Conservation (phyloP, 495 filamentous ascomycete species). For the Talaromyces wortmannii region DNA sequence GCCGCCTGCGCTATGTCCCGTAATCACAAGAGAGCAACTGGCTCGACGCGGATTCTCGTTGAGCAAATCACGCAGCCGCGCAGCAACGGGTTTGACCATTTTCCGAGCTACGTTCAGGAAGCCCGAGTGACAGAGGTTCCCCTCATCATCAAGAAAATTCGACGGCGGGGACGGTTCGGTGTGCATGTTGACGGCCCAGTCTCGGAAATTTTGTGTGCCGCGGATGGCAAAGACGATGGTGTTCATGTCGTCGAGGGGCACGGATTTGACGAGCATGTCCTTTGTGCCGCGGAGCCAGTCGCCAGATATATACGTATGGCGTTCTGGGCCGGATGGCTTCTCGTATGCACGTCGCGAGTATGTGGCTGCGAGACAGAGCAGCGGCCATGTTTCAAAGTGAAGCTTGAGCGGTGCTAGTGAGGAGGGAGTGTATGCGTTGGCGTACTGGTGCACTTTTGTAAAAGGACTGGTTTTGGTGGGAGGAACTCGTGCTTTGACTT, state of each 20-base stretch:
- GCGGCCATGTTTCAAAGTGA: conserved; percentile 63
- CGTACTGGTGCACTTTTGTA: conserved; percentile 68
- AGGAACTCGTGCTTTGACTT: conserved; percentile 15
- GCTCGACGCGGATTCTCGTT: conserved; percentile 62
- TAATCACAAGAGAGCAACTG: conserved; percentile 67
- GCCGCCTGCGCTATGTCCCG: conserved; percentile 78
- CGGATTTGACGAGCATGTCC: conserved; percentile 74
- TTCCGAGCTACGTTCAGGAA: conserved; percentile 68
- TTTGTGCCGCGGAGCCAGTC: conserved; percentile 70
- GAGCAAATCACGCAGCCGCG: conserved; percentile 57
- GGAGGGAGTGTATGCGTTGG: conserved; percentile 68
- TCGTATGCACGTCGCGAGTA: conserved; percentile 69
- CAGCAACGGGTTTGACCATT: conserved; percentile 67
- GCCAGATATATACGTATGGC: conserved; percentile 56
- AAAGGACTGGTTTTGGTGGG: conserved; percentile 52
- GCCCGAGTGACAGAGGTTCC: conserved; percentile 70
- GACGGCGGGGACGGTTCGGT: conserved; percentile 52
- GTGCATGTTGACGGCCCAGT: conserved; percentile 77
- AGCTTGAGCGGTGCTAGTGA: conserved; percentile 57
- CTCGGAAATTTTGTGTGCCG: conserved; percentile 70
- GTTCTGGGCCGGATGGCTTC: conserved; percentile 49
- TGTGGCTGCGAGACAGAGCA: conserved; percentile 66
- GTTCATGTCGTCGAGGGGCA: conserved; percentile 68
- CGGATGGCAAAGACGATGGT: conserved; percentile 76
- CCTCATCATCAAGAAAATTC: conserved; percentile 67